Evolutionary conservation across 495 filamentous ascomycete species (phyloP).

Genomic region (Hypoxylon perforatum): DNA sequence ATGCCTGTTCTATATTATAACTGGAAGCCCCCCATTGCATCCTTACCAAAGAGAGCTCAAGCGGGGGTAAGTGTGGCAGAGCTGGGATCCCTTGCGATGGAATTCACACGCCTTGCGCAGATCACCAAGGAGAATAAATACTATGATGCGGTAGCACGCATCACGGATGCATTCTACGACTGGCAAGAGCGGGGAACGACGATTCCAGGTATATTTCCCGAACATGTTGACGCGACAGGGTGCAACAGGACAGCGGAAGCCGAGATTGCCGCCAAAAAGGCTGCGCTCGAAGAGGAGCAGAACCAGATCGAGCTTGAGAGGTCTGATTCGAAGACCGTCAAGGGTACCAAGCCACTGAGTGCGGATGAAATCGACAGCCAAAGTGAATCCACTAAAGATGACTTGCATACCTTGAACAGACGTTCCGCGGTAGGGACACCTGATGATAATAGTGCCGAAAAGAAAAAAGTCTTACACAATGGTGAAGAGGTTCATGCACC

Average conservation of each 20-base stretch:
- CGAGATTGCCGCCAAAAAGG: conserved; percentile 29
- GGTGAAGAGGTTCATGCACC: conserved; percentile 28
- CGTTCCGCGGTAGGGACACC: conserved; percentile 34
- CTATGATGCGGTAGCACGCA: conserved; percentile 93
- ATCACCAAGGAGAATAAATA: conserved; percentile 88
- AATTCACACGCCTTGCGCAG: conserved; percentile 94
- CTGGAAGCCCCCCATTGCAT: conserved; percentile 77
- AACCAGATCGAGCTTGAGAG: conserved; percentile 12
- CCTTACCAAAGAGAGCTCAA: conserved; percentile 73
- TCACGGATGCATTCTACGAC: conserved; percentile 86
- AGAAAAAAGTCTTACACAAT: conserved; percentile 30
- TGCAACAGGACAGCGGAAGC: conserved; percentile 60
- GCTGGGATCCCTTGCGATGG: conserved; percentile 88
- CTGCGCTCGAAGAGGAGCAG: conserved; percentile 5
- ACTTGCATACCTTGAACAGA: conserved; percentile 12
- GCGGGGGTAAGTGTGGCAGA: conserved; percentile 78
- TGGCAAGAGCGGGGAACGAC: conserved; percentile 76
- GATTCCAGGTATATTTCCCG: conserved; percentile 87
- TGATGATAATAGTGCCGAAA: conserved; percentile 27
- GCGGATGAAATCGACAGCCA: background rate
- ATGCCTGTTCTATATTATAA: conserved; percentile 91
- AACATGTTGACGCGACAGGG: conserved; percentile 76
- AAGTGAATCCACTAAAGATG: conserved; percentile 6
- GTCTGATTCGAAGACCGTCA: conserved; percentile 2
- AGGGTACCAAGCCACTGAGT: background rate